Evolutionary conservation across 371 early-diverging fungal species (phyloP), one percentile per base, ranked within the genome.

Genomic region (Mortierella sp.): DNA sequence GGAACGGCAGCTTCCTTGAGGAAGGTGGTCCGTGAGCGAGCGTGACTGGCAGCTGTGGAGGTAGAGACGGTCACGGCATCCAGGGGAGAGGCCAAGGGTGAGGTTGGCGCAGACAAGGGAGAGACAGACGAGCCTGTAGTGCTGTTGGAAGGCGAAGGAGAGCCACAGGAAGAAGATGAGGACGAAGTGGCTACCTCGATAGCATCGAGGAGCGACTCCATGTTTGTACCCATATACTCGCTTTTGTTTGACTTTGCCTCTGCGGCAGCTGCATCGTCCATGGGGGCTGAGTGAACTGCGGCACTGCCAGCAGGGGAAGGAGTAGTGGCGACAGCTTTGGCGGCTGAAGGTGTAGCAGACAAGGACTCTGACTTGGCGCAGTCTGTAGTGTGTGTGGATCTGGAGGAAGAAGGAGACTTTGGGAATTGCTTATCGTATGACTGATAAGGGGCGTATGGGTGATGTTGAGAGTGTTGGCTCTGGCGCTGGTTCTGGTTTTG

Each of bases 161-260:
- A 74, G 43, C 67, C 62, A 23, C 48, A 59, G 46, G 73, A 66
- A 23, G 73, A 62, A 5, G 65, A 19, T 3, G 64, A 64, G 14
- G 65, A 48, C 7, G 72, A 62, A 18, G 72, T 66, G 61, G 68
- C 68, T 1, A 74, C 74, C 45, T 74, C 74, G 11, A 74, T 68
- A 7, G 74, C 74, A 45, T 74, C 64, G 44, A 74, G 50, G 26
- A 74, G 68, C 2, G 74, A 74, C 52, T 74, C 74, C 74, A 74
- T 74, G 53, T 60, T 74, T 11, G 74, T 68, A 47, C 74, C 74
- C 52, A 68, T 25, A 45, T 74, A 74, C 21, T 74, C 72, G 37
- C 62, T 52, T 43, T 61, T 62, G 28, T 72, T 69, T 30, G 62
- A 37, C 26, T 70, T 57, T 14, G 30, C n/a, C n/a, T 26, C n/a